phyloP scores from a whole-genome alignment of 352 stramenopile species.

The Globisporangium abappressorium region DNA sequence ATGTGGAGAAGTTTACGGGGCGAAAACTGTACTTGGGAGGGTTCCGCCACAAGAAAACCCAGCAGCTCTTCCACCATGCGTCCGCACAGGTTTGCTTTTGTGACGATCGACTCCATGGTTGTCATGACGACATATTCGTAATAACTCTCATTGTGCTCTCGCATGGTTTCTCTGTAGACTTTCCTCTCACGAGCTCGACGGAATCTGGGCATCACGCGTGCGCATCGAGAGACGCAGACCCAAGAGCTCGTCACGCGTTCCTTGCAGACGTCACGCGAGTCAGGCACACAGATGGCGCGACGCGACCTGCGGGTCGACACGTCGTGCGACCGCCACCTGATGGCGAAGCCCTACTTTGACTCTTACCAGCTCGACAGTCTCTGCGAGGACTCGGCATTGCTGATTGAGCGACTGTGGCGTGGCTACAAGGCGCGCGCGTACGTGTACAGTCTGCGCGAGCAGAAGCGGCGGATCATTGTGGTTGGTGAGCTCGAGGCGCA shows the following conservation, averaged over 20 bases:
- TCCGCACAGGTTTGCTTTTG: constrained; percentile 55
- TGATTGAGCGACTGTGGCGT: constrained; percentile 89
- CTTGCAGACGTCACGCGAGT: constrained; percentile 86
- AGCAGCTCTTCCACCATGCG: constrained; percentile 90
- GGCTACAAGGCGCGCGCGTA: constrained; percentile 65
- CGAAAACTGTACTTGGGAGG: constrained; percentile 88
- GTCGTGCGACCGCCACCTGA: constrained; percentile 56
- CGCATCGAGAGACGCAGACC: constrained; percentile 89
- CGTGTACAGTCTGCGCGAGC: constrained; percentile 44
- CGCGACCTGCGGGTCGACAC: constrained; percentile 71
- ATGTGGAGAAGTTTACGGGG: constrained; percentile 71
- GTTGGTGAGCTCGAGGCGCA: constrained; percentile 42
- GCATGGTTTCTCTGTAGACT: constrained; percentile 27
- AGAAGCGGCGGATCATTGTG: constrained; percentile 27
- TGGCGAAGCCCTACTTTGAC: constrained; percentile 84
- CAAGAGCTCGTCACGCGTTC: constrained; percentile 70
- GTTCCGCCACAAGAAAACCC: constrained; percentile 84
- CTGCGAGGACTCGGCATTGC: constrained; percentile 64
- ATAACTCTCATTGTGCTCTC: not conserved
- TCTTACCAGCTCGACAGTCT: constrained; percentile 85
- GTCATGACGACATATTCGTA: not conserved
- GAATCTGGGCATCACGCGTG: constrained; percentile 30
- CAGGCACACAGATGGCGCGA: constrained; percentile 88
- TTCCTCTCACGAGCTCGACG: constrained; percentile 46
- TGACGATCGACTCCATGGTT: not conserved